These are phyloP conservation scores for Geopyxis carbonaria DNA, from an alignment of 495 filamentous ascomycete genomes.

Conservation along the genomic window DNA sequence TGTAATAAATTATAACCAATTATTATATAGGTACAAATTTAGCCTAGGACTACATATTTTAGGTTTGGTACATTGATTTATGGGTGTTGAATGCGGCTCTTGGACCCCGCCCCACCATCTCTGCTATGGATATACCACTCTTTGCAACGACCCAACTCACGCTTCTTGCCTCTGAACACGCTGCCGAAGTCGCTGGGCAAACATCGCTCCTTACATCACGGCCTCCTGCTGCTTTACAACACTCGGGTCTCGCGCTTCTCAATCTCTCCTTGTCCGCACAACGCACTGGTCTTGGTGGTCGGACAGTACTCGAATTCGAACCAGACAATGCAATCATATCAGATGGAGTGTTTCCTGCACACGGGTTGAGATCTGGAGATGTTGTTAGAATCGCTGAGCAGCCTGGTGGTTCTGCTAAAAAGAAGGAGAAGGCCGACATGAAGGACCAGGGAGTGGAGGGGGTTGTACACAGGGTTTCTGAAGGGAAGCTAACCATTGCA, in stretches of 20 bases:
- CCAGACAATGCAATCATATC: constrained; percentile 48
- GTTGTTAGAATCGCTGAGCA: constrained; percentile 69
- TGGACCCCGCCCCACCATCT: constrained; percentile 8
- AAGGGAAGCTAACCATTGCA: constrained; percentile 44
- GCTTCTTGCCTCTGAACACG: constrained; percentile 61
- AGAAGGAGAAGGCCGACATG: constrained; percentile 49
- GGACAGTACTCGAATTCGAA: constrained; percentile 64
- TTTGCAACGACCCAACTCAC: constrained; percentile 67
- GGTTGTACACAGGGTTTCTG: constrained; percentile 55
- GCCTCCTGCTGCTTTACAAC: constrained; percentile 57
- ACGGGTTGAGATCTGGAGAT: constrained; percentile 77
- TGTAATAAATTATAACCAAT: too few relatives aligned
- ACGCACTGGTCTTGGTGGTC: constrained; percentile 82
- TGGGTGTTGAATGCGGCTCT: too few relatives aligned
- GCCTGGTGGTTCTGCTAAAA: constrained; percentile 49
- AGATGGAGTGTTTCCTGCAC: constrained; percentile 45
- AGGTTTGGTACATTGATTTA: too few relatives aligned
- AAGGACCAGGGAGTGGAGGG: constrained; percentile 53
- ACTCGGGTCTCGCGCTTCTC: constrained; percentile 71
- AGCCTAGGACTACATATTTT: too few relatives aligned
- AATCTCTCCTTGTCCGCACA: constrained; percentile 60
- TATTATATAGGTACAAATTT: too few relatives aligned
- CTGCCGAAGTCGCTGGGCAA: constrained; percentile 60
- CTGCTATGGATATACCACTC: constrained; percentile 44
- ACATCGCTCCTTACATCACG: constrained; percentile 49